Conservation (phyloP, 2,329 filamentous ascomycete genomes). For the Lomentospora prolificans region DNA sequence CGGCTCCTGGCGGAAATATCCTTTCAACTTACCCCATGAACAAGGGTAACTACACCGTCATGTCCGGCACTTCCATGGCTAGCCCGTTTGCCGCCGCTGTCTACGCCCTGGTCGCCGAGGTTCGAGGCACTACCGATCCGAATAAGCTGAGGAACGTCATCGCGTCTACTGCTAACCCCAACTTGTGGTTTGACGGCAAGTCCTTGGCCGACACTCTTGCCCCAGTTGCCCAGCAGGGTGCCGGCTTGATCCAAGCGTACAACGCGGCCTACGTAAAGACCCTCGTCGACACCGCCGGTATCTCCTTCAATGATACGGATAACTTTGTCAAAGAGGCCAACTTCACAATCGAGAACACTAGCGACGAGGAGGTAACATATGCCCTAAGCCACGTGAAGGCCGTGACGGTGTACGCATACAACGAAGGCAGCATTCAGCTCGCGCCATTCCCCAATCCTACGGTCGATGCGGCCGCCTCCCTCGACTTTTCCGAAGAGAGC, state of each 20-base stretch:
- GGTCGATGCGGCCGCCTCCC: conserved; percentile 12
- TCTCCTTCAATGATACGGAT: conserved; percentile 56
- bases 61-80: conserved; percentile 52
- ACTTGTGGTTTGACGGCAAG: conserved; percentile 35
- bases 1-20: conserved; percentile 45
- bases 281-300: conserved; percentile 41
- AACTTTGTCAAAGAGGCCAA: conserved; percentile 37
- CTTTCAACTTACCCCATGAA: conserved; percentile 44
- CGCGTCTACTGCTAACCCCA: conserved; percentile 37
- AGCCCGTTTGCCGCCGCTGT: conserved; percentile 45
- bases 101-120: conserved; percentile 42
- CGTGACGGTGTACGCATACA: conserved; percentile 44
- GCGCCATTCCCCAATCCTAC: conserved; percentile 30
- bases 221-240: conserved; percentile 51
- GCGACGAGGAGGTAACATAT: conserved; percentile 37
- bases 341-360: conserved; percentile 48
- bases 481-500: conserved; percentile 30
- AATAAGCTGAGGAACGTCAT: conserved; percentile 37
- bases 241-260: conserved; percentile 48
- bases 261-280: conserved; percentile 46
- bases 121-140: conserved; percentile 39
- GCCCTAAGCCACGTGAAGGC: conserved; percentile 39
- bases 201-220: conserved; percentile 30
- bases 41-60: conserved; percentile 38
- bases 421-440: conserved; percentile 19